Conservation (phyloP, 805 yeast species). For the Metschnikowia aberdeeniae region DNA sequence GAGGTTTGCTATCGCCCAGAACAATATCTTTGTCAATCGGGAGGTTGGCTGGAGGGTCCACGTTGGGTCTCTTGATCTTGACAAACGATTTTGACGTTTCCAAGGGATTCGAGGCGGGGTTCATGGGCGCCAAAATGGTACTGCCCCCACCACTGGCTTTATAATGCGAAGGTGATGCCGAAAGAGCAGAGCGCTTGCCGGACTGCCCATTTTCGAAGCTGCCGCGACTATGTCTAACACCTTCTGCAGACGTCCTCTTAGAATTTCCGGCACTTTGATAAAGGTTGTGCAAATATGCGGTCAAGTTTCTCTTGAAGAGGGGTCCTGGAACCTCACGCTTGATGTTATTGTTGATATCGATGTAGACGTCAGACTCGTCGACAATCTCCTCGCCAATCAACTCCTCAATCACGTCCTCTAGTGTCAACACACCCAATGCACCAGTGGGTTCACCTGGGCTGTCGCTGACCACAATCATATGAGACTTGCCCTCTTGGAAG, state of each 20-base stretch:
- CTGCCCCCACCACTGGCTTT: conserved; percentile 9
- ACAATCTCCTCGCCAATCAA: conserved; percentile 96
- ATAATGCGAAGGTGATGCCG: conserved; percentile 13
- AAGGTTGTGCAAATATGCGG: conserved; percentile 62
- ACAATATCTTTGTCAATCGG: conserved; percentile 15
- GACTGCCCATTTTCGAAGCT: conserved; percentile 2
- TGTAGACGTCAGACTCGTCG: conserved; percentile 91
- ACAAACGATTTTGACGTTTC: conserved; percentile 62
- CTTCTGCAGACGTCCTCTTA: conserved; percentile 42
- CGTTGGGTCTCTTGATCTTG: conserved; percentile 56
- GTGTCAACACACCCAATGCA: conserved; percentile 84
- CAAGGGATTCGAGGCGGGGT: conserved; percentile 67
- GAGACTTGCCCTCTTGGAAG: conserved; percentile 97
- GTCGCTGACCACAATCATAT: conserved; percentile 89
- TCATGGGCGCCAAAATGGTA: conserved; percentile 25
- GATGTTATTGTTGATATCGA: conserved; percentile 85
- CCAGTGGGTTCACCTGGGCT: conserved; percentile 81
- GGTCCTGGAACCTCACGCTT: conserved; percentile 77
- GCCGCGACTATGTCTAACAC: conserved; percentile 3
- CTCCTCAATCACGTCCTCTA: conserved; percentile 98
- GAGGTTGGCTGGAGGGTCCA: conserved; percentile 6
- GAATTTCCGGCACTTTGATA: conserved; percentile 37
- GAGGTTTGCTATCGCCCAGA: conserved; percentile 9
- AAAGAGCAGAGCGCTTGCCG: conserved; percentile 7
- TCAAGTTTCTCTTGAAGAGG: conserved; percentile 61